Evolutionary conservation across 306 rosid species (phyloP).

Genomic region (Quercus berberidifolia): DNA sequence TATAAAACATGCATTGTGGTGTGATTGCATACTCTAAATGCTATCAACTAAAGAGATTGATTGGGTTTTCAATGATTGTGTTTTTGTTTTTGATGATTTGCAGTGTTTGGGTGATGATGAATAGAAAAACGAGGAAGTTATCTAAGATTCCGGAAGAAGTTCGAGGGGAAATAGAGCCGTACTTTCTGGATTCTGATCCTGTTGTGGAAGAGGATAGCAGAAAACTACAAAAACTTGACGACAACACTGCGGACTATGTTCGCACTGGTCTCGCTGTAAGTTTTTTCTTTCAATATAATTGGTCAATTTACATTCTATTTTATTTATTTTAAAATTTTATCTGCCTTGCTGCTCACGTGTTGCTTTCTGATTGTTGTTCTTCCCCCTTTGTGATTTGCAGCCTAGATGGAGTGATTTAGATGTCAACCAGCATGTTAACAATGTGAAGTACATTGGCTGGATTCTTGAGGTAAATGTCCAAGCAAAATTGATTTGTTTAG

Average conservation of each 20-base stretch:
- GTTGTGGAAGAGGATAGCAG: constrained; percentile 85
- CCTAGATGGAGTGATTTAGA: constrained; percentile 97
- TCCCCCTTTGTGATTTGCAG: constrained; percentile 37
- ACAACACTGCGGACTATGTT: constrained; percentile 63
- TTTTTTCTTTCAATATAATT: background rate
- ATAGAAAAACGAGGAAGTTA: constrained; percentile 83
- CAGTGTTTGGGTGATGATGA: constrained; percentile 99
- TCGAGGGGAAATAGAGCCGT: constrained; percentile 84
- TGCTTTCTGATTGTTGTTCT: constrained; percentile 13
- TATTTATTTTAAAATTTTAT: background rate
- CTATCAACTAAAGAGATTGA: constrained; percentile 1
- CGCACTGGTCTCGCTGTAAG: constrained; percentile 76
- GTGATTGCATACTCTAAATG: background rate
- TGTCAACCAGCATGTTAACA: constrained; percentile 96
- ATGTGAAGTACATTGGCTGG: constrained; percentile 99
- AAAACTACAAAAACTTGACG: constrained; percentile 77
- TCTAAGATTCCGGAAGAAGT: constrained; percentile 95
- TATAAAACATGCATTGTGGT: background rate
- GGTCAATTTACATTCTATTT: background rate
- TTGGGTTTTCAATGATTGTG: constrained; percentile 6
- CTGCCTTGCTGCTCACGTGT: background rate
- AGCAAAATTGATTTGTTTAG: background rate
- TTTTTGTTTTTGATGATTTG: constrained; percentile 30
- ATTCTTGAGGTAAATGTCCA: constrained; percentile 76
- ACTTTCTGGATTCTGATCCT: constrained; percentile 66